phyloP scores from a whole-genome alignment of 1,139 yeast species.

The Diutina siamensis region DNA sequence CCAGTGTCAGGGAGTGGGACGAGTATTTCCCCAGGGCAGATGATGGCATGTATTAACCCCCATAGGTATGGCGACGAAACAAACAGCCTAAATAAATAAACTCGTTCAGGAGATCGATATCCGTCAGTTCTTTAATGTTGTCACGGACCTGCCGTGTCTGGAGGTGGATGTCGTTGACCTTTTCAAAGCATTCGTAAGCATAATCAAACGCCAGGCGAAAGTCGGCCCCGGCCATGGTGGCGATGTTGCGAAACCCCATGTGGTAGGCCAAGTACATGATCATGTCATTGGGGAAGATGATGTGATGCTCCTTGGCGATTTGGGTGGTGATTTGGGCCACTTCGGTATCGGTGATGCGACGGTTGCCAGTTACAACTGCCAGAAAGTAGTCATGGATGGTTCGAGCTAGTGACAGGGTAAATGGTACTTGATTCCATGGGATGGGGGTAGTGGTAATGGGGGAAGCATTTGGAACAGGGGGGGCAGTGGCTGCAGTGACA shows the following conservation, averaged over 20 bases:
- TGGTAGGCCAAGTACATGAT: not conserved
- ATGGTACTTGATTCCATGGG: not conserved
- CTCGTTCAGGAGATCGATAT: not conserved
- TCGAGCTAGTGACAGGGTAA: not conserved
- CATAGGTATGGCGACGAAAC: not conserved
- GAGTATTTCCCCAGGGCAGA: slow-evolving; percentile 18
- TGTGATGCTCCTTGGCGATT: not conserved
- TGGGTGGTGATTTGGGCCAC: not conserved
- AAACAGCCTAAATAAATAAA: not conserved
- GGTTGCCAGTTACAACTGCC: not conserved
- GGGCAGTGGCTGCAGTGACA: not conserved
- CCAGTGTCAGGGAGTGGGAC: slow-evolving; percentile 59
- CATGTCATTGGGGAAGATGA: not conserved
- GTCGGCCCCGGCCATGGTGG: not conserved
- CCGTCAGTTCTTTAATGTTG: not conserved
- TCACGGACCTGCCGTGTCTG: not conserved
- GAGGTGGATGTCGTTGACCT: not conserved
- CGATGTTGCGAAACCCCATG: not conserved
- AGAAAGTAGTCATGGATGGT: not conserved
- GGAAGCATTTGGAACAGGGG: too few relatives aligned
- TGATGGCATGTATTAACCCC: not conserved
- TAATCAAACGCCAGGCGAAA: slow-evolving; percentile 4
- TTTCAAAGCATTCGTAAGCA: not conserved
- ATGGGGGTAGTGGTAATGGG: not conserved
- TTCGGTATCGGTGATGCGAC: not conserved